Percentiles rank a stretch among this genome's conserved stretches.
Conservation (phyloP, 2,329 filamentous ascomycete genomes). For the Colletotrichum sansevieriae region DNA sequence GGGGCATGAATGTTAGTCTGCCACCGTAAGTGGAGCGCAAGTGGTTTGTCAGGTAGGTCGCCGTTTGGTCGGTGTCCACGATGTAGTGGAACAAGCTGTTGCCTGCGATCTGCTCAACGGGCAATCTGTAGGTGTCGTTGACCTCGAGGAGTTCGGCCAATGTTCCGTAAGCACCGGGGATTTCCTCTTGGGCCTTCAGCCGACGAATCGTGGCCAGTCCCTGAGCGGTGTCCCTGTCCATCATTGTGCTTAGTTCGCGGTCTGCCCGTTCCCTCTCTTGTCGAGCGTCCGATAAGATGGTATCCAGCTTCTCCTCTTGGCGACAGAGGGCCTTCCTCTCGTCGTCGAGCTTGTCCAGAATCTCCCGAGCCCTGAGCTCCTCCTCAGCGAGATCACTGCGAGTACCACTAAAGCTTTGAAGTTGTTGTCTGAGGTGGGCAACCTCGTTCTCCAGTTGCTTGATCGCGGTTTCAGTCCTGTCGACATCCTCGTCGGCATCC, state of each 20-base stretch:
- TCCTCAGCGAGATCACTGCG: conserved; percentile 80
- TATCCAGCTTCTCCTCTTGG: conserved; percentile 88
- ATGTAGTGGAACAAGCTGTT: conserved; percentile 96
- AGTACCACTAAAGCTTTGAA: conserved; percentile 84
- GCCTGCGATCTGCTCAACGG: conserved; percentile 93
- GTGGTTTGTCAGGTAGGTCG: conserved; percentile 82
- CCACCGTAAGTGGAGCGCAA: conserved; percentile 85
- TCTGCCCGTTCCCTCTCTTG: conserved; percentile 85
- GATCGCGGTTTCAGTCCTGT: conserved; percentile 78
- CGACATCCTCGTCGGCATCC: conserved; percentile 87
- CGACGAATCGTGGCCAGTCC: conserved; percentile 89
- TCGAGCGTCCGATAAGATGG: conserved; percentile 79
- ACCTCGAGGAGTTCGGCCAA: conserved; percentile 94
- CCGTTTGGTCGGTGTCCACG: conserved; percentile 91
- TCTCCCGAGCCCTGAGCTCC: conserved; percentile 82
- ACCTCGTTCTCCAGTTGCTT: conserved; percentile 79
- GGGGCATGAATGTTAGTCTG: conserved; percentile 93
- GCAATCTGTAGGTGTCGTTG: conserved; percentile 84
- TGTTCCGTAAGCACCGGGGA: conserved; percentile 91
- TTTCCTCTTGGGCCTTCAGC: conserved; percentile 81
- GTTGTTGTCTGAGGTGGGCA: conserved; percentile 74
- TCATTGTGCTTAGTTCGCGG: conserved; percentile 81
- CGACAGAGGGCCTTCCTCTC: conserved; percentile 89
- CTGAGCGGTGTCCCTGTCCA: conserved; percentile 89
- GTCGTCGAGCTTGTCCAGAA: conserved; percentile 83